A percentile compares a stretch with the other conserved stretches of the same genome.
These are phyloP conservation scores for Tetrahymena borealis DNA, from an alignment of 73 alveolate species.

Conservation along the genomic window DNA sequence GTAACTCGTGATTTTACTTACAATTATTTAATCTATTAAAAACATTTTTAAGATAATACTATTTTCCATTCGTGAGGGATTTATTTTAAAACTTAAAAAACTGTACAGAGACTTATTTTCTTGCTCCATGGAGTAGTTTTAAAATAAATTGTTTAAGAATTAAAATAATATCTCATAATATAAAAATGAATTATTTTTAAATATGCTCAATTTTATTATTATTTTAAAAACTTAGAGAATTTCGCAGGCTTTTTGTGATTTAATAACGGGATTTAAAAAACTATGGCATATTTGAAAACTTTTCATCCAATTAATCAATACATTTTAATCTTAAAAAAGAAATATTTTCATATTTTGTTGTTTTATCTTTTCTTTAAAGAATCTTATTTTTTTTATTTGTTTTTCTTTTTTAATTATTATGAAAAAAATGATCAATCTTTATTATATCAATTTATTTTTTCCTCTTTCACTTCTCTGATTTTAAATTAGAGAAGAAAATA, in stretches of 20 bases:
- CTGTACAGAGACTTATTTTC: not conserved
- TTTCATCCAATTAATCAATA: not conserved
- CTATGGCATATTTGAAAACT: not conserved
- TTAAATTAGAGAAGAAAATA: no score
- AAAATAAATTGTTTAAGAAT: not conserved
- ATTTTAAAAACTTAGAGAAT: not conserved
- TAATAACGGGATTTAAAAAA: not conserved
- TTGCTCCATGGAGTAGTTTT: not conserved
- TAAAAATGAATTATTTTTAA: not conserved
- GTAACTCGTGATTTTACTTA: no score
- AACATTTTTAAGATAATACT: not conserved
- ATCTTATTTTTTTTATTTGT: no score
- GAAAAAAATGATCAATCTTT: no score
- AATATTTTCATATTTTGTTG: not conserved
- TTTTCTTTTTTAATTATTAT: no score
- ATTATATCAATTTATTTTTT: no score
- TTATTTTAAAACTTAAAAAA: not conserved
- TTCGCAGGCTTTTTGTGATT: not conserved
- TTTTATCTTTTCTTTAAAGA: not conserved
- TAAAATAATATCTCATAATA: not conserved
- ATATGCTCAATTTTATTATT: not conserved
- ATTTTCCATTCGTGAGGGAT: not conserved
- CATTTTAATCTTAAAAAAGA: not conserved
- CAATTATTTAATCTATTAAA: not conserved
- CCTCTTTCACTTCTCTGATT: no score